Base-by-base conservation (phyloP, 2,329 filamentous ascomycete species). In the Phaeosphaeria sp. region DNA sequence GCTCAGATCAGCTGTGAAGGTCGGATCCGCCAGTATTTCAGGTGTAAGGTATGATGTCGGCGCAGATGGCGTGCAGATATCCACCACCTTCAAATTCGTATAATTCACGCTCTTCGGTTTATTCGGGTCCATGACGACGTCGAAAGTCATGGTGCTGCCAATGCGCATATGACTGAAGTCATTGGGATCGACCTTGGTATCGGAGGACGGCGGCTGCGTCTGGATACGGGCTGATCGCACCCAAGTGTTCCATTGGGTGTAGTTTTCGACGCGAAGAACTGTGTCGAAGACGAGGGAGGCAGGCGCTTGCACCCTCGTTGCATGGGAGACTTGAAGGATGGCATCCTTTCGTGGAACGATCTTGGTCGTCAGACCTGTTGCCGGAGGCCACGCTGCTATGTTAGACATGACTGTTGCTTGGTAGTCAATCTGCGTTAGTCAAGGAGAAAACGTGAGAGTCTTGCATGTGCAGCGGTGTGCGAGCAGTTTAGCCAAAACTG, bases 171-270 rank as follows among this genome's bases (percentile, higher is more conserved):
- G 55, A 22, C 22, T 52, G 30, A 30, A 20, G 22, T 49, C 50
- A 23, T 30, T 50, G 9, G 47, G 23, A 30, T 56, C 50, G 17
- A 39, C n/a, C 13, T 44, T 13, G 22, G 42, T 18, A 7, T 25
- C 54, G n/a, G 55, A 15, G 0, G 55, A 56, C 1, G 50, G 36
- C 5, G 56, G 51, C 10, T 64, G 66, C 3, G 54, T 46, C 17
- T 54, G 41, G n/a, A 69, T 56, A 17, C 48, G 49, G 17, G 54
- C 62, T n/a, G 41, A 44, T 2, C 65, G 66, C 11, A 69, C 59
- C 52, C 65, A 68, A 0, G 65, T 65, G 41, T 65, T 66, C 66
- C 66, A 69, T 13, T 55, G 30, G 3, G 56, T 25, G n/a, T 68
- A 69, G 13, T 64, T 56, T 2, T 59, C 56, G 2, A 54, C 54